Evolutionary conservation across 805 yeast species (phyloP).

Genomic region (Kazachstania bromeliacearum): DNA sequence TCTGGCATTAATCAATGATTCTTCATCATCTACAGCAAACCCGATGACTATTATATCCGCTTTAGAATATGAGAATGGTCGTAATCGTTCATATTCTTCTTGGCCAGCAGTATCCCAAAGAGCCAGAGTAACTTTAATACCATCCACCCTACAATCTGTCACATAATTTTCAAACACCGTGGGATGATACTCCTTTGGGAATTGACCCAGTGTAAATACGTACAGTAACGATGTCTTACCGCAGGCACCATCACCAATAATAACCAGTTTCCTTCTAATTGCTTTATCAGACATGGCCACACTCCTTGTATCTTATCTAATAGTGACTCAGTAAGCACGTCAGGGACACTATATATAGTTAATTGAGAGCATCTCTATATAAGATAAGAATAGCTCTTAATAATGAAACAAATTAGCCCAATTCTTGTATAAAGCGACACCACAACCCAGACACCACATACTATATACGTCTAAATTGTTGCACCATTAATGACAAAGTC

Average conservation of each 20-base stretch:
- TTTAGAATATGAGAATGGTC: conserved; percentile 80
- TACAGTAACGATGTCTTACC: conserved; percentile 87
- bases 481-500: too few relatives aligned
- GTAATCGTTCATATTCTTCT: conserved; percentile 83
- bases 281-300: conserved; percentile 25
- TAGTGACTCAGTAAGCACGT: too few relatives aligned
- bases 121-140: conserved; percentile 79
- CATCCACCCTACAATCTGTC: conserved; percentile 89
- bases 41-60: conserved; percentile 83
- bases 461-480: too few relatives aligned
- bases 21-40: conserved; percentile 77
- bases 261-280: conserved; percentile 67
- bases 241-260: conserved; percentile 93
- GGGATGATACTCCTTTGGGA: conserved; percentile 87
- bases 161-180: conserved; percentile 93
- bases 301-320: too few relatives aligned
- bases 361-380: too few relatives aligned
- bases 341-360: too few relatives aligned
- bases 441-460: too few relatives aligned
- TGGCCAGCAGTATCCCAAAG: conserved; percentile 97
- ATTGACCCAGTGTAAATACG: conserved; percentile 86
- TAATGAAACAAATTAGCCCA: too few relatives aligned
- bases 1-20: conserved; percentile 72
- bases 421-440: too few relatives aligned
- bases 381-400: too few relatives aligned